Evolutionary conservation across 2,329 filamentous ascomycete genomes (phyloP), one percentile per base, ranked within the genome.

Genomic region (Pseudocercospora crystallina): DNA sequence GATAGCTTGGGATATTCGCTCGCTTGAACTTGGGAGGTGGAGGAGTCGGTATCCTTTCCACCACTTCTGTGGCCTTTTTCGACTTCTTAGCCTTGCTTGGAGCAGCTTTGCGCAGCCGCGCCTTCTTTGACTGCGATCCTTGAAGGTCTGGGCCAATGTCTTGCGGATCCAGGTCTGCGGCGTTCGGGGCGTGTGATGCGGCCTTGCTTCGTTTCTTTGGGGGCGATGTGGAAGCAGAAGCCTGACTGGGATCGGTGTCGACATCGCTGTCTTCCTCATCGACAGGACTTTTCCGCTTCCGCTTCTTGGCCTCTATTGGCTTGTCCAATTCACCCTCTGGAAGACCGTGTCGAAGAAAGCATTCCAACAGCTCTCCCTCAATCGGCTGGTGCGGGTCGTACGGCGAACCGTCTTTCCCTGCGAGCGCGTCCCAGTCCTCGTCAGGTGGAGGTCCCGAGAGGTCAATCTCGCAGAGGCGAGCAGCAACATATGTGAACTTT

Each of bases 231-330:
- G 20, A 26, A 26, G 20, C 20, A 26, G 20, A 26, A 26, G 20
- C 20, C 20, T 26, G 20, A 26, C 20, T 26, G 20, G 20, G 20
- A 26, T 26, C 34, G 12, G n/a, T 12, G 10, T 17, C 12, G 65
- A 66, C 31, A 75, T 71, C 0, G 73, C 70, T 1, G 70, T 79
- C 4, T 76, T 73, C 54, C 71, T 84, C 12, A 72, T 79, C 50
- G 63, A 81, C 33, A 76, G 20, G 32, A 15, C 12, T 26, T 14
- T 11, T 31, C 30, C 15, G 14, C 15, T 33, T 43, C 8, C 44
- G 33, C 43, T 46, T 46, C 31, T 43, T 55, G 5, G 35, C 31
- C 11, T 30, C 33, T 5, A 47, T 3, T 4, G 20, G 47, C 26
- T 43, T 40, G 29, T 56, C 55, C 14, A 47, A 41, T 3, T 52